Base-by-base conservation (phyloP, 441 rosid species). In the Croton setiger region DNA sequence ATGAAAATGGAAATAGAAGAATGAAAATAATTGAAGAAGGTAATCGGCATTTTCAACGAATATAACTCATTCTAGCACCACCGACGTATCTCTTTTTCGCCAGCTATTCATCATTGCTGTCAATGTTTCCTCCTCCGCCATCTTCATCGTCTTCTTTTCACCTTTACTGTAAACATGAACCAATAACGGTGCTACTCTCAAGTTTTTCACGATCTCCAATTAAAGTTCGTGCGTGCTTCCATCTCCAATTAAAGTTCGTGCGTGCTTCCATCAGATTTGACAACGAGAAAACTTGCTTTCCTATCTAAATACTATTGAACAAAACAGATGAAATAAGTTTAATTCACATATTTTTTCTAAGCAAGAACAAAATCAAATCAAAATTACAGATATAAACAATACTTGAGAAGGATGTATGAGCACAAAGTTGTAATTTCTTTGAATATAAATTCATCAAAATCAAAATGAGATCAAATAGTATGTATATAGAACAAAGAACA, bases 141-240 rank as follows among this genome's bases (percentile, higher is more conserved):
- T 82, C 73, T 52, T 72, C 65, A 81, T 54, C 48, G 64, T 69
- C 17, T 78, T 66, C 45, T 39, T 17, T 23, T 67, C 60, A 43
- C 65, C 69, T 27, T 70, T 0, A 69, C 55, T 73, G 70, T 80
- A 85, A 11, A 93, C 87, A 3, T 87, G 91, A 21, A 93, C 87
- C 63, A 90, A 69, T 18, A 92, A 57, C 61, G 98, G 92, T 23
- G 93, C 84, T 49, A 82, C 83, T 17, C 80, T 74, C 6, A 93
- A n/a, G 58, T 84, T 89, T 83, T 84, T 81, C 10, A 93, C 96
- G 55, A 93, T 89, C 73, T 91, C 95, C 53, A 45, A 61, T 66
- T 77, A 53, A 79, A 4, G n/a, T n/a, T n/a, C n/a, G n/a, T n/a
- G n/a, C n/a, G n/a, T n/a, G n/a, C n/a, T n/a, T n/a, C n/a, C n/a